Conservation (phyloP, 306 rosid genomes). For the Vigna trinervia region DNA sequence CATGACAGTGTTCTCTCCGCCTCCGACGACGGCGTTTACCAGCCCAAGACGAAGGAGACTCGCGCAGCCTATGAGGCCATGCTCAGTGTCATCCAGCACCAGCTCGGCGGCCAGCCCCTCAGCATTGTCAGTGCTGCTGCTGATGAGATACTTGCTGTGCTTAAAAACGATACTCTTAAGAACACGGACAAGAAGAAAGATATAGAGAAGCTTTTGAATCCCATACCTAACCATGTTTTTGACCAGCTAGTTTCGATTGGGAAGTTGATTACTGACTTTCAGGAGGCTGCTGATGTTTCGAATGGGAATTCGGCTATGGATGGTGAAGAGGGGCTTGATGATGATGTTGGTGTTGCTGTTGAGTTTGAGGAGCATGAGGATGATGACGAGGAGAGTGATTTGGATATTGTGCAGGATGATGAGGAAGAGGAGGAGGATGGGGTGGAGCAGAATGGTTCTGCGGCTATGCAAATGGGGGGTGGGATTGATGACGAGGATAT, state of each 20-base stretch:
- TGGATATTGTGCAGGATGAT: constrained; percentile 90
- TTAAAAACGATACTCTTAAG: constrained; percentile 67
- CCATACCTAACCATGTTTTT: constrained; percentile 58
- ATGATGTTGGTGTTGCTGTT: constrained; percentile 91
- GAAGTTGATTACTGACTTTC: constrained; percentile 80
- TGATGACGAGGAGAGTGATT: constrained; percentile 94
- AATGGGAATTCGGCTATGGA: constrained; percentile 52
- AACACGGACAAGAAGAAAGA: constrained; percentile 87
- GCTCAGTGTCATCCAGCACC: constrained; percentile 88
- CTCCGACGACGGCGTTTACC: constrained; percentile 85
- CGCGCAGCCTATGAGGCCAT: constrained; percentile 93
- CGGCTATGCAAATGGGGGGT: constrained; percentile 95
- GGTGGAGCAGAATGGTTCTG: constrained; percentile 61
- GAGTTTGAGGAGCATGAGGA: constrained; percentile 97
- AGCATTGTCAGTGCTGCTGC: constrained; percentile 88
- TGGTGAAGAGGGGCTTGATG: constrained; percentile 82
- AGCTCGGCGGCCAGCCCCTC: constrained; percentile 87
- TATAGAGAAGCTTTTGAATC: constrained; percentile 79
- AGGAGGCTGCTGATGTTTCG: constrained; percentile 68
- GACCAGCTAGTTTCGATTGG: constrained; percentile 83
- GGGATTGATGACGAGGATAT: constrained; percentile 90
- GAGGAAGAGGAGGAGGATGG: constrained; percentile 87
- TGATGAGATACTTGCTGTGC: constrained; percentile 78
- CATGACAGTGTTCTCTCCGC: constrained; percentile 80
- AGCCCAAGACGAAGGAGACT: constrained; percentile 90